Percentiles rank a stretch among this genome's conserved stretches.
Conservation (phyloP, 306 rosid species). For the Elaeagnus macrophylla region DNA sequence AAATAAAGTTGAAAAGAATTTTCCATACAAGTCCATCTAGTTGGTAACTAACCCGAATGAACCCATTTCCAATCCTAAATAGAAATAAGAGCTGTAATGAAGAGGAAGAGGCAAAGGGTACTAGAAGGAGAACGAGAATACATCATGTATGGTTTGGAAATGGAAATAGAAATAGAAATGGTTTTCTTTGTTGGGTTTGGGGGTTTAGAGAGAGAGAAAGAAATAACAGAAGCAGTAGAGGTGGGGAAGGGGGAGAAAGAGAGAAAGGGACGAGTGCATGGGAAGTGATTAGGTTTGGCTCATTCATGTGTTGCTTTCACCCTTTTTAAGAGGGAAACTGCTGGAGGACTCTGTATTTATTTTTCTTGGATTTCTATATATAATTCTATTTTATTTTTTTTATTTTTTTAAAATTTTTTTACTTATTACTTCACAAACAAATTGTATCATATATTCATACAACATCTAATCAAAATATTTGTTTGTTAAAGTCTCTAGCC, state of each 20-base stretch:
- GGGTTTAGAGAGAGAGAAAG: conserved; percentile 2
- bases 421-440: conserved; percentile 1
- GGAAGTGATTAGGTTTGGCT: conserved; percentile 67
- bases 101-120: too few species aligned
- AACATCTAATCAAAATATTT: conserved; percentile 20
- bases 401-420: conserved; percentile 2
- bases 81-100: too few species aligned
- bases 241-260: conserved; percentile 41
- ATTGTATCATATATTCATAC: conserved; percentile 3
- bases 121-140: too few species aligned
- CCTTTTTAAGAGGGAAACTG: conserved; percentile 27
- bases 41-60: too few species aligned
- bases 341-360: conserved; percentile 12
- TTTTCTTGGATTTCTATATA: conserved; percentile 63
- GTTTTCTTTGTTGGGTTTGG: conserved; percentile 1
- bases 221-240: conserved; percentile 34
- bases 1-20: too few species aligned
- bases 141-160: too few species aligned
- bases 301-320: conserved; percentile 79
- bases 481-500: conserved; percentile 14
- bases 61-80: too few species aligned
- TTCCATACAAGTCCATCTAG: too few species aligned
- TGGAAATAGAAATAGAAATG: too few species aligned
- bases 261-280: conserved; percentile 96
- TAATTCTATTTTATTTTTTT: conserved; percentile 52